Percentiles rank a stretch among this genome's conserved stretches.
These are phyloP conservation scores for Plasmodium ovale DNA, from an alignment of 169 alveolate species.

Conservation along the genomic window DNA sequence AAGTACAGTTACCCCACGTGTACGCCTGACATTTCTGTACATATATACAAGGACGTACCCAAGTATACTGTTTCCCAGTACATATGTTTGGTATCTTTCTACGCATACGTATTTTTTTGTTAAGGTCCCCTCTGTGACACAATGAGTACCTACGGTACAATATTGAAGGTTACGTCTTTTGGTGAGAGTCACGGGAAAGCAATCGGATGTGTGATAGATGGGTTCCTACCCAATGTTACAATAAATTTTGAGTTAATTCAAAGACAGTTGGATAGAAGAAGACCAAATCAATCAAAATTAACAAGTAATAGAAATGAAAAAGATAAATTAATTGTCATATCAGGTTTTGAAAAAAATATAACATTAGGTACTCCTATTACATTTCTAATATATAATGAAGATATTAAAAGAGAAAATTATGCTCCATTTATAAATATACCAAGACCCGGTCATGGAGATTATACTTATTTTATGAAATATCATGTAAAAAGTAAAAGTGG, in stretches of 20 bases:
- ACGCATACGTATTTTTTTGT: too few species aligned
- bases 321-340: conserved; percentile 32
- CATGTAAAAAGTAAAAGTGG: conserved; percentile 59
- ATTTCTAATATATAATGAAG: conserved; percentile 40
- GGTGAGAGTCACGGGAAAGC: conserved; percentile 60
- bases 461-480: conserved; percentile 63
- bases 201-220: conserved; percentile 43
- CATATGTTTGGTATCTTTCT: too few species aligned
- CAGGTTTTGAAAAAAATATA: conserved; percentile 59
- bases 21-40: too few species aligned
- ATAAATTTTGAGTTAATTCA: conserved; percentile 42
- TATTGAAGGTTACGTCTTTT: conserved; percentile 31
- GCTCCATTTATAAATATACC: conserved; percentile 46
- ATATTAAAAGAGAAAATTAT: conserved; percentile 35
- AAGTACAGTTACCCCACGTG: too few species aligned
- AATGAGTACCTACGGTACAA: conserved; percentile 55
- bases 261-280: conserved; percentile 47
- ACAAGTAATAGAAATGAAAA: conserved; percentile 31
- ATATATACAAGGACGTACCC: too few species aligned
- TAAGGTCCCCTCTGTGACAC: too few species aligned
- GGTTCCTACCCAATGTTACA: conserved; percentile 21
- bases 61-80: too few species aligned
- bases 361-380: conserved; percentile 45
- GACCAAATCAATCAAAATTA: conserved; percentile 62
- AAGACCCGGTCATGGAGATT: conserved; percentile 57